Percentiles rank a stretch among this genome's conserved stretches.
Evolutionary conservation across 805 yeast species (phyloP).

Genomic region (Cyberlindnera xishuangbannaensis): DNA sequence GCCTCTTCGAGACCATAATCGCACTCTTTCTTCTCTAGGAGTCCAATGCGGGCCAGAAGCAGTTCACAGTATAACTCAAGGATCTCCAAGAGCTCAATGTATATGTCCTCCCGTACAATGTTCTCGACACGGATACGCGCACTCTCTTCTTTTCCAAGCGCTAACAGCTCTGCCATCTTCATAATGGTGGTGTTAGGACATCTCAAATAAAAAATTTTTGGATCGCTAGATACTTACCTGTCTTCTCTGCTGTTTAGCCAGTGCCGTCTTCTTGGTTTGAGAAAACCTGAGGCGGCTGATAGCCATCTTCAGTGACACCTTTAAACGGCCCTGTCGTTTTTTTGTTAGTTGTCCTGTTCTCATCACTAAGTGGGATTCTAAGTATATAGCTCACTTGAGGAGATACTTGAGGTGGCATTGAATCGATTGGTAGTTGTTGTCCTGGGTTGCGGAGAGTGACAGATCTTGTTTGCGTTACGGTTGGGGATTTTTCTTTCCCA

Average conservation of each 20-base stretch:
- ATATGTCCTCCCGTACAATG: slow-evolving; percentile 75
- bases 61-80: slow-evolving; percentile 81
- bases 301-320: slow-evolving; percentile 49
- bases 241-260: slow-evolving; percentile 71
- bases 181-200: too few species aligned
- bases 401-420: slow-evolving; percentile 25
- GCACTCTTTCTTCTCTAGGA: slow-evolving; percentile 37
- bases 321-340: slow-evolving; percentile 24
- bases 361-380: neutral
- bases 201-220: too few species aligned
- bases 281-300: slow-evolving; percentile 60
- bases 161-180: slow-evolving; percentile 59
- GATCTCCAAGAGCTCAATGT: slow-evolving; percentile 71
- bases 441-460: neutral
- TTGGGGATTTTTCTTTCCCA: neutral
- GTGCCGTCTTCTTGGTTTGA: slow-evolving; percentile 64
- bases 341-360: slow-evolving; percentile 1
- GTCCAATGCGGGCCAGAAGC: slow-evolving; percentile 63
- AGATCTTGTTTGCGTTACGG: neutral
- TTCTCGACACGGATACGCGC: slow-evolving; percentile 82
- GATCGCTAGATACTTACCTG: slow-evolving; percentile 21
- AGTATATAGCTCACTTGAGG: slow-evolving; percentile 23
- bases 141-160: slow-evolving; percentile 69
- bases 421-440: too few species aligned
- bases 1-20: slow-evolving; percentile 49